These are phyloP conservation scores for Tranzscheliella williamsii DNA, from an alignment of 1,284 basidiomycete species.

Conservation along the genomic window DNA sequence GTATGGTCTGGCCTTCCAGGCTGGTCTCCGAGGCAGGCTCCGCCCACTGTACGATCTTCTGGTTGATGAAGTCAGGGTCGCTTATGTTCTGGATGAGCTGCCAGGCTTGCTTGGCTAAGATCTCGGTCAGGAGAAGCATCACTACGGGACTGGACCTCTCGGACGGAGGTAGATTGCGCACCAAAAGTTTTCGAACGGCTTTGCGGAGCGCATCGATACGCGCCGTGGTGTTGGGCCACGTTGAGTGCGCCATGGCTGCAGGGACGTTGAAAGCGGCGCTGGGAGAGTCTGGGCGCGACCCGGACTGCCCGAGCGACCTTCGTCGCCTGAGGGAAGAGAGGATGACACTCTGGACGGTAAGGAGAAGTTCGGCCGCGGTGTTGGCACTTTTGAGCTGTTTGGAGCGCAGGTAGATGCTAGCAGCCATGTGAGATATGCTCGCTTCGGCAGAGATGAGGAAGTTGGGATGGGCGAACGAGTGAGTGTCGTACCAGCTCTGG, in stretches of 20 bases:
- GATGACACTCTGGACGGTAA: conserved; percentile 47
- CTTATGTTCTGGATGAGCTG: conserved; percentile 45
- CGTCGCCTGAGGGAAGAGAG: conserved; percentile 38
- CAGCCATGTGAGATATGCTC: conserved; percentile 41
- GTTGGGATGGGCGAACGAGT: conserved; percentile 45
- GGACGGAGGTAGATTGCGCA: conserved; percentile 29
- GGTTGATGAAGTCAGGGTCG: conserved; percentile 53
- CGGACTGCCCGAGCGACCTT: conserved; percentile 6
- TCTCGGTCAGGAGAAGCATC: conserved; percentile 41
- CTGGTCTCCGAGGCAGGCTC: conserved; percentile 39
- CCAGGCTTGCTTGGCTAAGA: conserved; percentile 50
- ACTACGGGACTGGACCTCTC: conserved; percentile 42
- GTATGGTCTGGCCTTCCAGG: conserved; percentile 27
- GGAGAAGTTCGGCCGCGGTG: conserved; percentile 41
- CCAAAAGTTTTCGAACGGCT: conserved; percentile 41
- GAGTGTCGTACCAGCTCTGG: conserved; percentile 47
- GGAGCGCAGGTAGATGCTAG: conserved; percentile 36
- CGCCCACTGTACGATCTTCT: conserved; percentile 44
- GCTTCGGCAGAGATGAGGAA: conserved; percentile 42
- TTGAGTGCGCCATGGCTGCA: conserved; percentile 10
- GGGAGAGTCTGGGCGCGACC: background rate
- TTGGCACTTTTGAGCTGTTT: conserved; percentile 36
- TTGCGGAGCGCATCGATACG: conserved; percentile 42
- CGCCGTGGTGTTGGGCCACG: conserved; percentile 41
- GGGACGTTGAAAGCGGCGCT: background rate